Conservation (phyloP, 1,139 yeast species). For the Suhomyces ambrosiae region DNA sequence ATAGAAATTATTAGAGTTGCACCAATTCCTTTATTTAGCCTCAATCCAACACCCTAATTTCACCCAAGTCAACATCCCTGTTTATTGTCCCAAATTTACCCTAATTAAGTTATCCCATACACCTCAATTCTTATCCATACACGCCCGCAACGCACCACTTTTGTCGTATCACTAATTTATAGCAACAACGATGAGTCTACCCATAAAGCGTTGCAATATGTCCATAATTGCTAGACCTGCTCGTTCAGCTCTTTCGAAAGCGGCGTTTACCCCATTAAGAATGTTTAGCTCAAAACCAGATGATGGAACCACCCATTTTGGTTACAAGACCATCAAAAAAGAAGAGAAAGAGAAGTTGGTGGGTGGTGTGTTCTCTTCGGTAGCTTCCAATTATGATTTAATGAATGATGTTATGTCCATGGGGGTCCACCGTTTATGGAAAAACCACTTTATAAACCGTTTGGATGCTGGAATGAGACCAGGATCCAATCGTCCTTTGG, state of each 20-base stretch:
- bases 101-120: too few species aligned
- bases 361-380: constrained; percentile 88
- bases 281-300: constrained; percentile 10
- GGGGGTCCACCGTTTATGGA: constrained; percentile 96
- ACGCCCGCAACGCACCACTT: too few species aligned
- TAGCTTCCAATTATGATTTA: constrained; percentile 89
- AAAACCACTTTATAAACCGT: constrained; percentile 81
- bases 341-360: constrained; percentile 86
- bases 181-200: constrained; percentile 3
- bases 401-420: constrained; percentile 98
- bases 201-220: constrained; percentile 6
- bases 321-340: constrained; percentile 80
- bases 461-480: constrained; percentile 95
- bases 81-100: too few species aligned
- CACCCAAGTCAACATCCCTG: too few species aligned
- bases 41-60: too few species aligned
- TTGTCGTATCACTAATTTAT: too few species aligned
- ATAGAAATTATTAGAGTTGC: too few species aligned
- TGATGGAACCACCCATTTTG: constrained; percentile 79
- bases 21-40: too few species aligned
- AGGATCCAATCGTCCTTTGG: constrained; percentile 73
- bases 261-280: constrained; percentile 4
- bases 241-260: constrained; percentile 2
- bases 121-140: too few species aligned
- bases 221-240: constrained; percentile 5